Evolutionary conservation across 768 basidiomycete species (phyloP).

Genomic region (Nidula microcarpa): DNA sequence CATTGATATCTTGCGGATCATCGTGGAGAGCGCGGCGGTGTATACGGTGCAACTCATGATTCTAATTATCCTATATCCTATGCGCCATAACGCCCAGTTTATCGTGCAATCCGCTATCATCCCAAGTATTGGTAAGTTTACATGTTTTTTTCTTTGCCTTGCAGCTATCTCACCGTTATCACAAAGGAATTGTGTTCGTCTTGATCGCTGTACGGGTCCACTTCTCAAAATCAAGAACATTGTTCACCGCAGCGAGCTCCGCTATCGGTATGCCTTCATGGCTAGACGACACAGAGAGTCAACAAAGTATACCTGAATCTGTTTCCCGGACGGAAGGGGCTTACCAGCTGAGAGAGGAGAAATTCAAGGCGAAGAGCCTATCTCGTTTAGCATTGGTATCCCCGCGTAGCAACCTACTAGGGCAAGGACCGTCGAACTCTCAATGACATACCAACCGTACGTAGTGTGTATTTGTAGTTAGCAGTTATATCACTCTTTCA

Average conservation of each 20-base stretch:
- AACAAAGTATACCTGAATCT: neutral
- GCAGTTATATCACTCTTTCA: too few species aligned
- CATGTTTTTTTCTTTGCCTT: neutral
- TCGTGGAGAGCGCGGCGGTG: conserved; percentile 26
- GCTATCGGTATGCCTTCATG: conserved; percentile 11
- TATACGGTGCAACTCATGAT: conserved; percentile 22
- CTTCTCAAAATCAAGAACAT: conserved; percentile 12
- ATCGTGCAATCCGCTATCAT: conserved; percentile 20
- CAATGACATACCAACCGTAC: neutral
- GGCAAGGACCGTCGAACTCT: neutral
- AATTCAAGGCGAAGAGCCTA: neutral
- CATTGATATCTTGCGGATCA: conserved; percentile 19
- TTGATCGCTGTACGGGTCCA: conserved; percentile 23
- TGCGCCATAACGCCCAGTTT: conserved; percentile 17
- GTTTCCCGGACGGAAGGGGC: neutral
- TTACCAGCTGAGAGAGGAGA: neutral
- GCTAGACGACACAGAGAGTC: conserved; percentile 9
- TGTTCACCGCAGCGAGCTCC: conserved; percentile 9
- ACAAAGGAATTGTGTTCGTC: conserved; percentile 24
- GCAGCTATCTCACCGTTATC: neutral
- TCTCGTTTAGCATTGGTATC: neutral
- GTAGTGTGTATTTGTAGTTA: too few species aligned
- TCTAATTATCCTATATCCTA: conserved; percentile 20
- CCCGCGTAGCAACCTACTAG: neutral
- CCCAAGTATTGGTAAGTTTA: conserved; percentile 22